A percentile compares a stretch with the other conserved stretches of the same genome.
Evolutionary conservation across 441 rosid species (phyloP).

Genomic region (Euphorbia celastroides): DNA sequence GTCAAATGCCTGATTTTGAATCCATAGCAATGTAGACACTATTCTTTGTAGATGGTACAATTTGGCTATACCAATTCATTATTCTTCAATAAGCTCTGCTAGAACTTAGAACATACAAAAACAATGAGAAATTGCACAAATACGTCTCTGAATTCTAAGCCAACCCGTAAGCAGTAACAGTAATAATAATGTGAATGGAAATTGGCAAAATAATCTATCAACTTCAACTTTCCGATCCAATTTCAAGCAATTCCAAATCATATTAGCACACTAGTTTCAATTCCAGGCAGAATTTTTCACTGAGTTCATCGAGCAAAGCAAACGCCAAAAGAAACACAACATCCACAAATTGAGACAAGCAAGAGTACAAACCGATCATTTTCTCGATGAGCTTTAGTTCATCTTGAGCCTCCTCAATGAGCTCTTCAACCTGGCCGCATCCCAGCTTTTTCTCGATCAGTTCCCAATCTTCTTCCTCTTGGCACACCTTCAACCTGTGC

Average conservation of each 20-base stretch:
- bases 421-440: constrained; percentile 96
- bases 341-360: too few species aligned
- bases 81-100: background rate
- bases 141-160: background rate
- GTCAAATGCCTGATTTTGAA: background rate
- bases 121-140: background rate
- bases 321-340: background rate
- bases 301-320: too few species aligned
- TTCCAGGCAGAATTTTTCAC: background rate
- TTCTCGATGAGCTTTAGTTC: constrained; percentile 78
- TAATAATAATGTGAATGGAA: background rate
- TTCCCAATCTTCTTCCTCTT: constrained; percentile 78
- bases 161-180: background rate
- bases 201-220: background rate
- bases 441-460: constrained; percentile 65
- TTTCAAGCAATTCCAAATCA: background rate
- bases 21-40: background rate
- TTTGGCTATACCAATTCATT: background rate
- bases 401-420: constrained; percentile 84
- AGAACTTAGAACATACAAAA: background rate
- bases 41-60: background rate
- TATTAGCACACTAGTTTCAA: background rate
- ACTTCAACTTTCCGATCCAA: background rate
- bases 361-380: constrained; percentile 64
- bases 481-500: constrained; percentile 63